A percentile compares a stretch with the other conserved stretches of the same genome.
Conservation (phyloP, 1,284 basidiomycete species). For the Takashimella tepidaria region DNA sequence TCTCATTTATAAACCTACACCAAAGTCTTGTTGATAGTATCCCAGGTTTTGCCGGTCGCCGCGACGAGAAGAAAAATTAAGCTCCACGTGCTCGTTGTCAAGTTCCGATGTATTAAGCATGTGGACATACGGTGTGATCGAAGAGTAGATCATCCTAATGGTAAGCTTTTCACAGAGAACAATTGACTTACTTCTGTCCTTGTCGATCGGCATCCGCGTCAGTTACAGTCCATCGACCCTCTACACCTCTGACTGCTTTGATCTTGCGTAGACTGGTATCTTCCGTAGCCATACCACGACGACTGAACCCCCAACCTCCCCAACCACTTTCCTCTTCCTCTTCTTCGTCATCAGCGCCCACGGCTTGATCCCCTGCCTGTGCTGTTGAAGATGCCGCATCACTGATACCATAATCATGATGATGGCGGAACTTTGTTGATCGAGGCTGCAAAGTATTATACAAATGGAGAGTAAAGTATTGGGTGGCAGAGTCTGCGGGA, state of each 20-base stretch:
- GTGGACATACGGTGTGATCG: conserved; percentile 73
- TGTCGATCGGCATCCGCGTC: conserved; percentile 89
- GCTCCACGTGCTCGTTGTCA: conserved; percentile 63
- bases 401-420: neutral
- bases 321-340: conserved; percentile 40
- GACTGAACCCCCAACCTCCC: conserved; percentile 10
- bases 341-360: conserved; percentile 20
- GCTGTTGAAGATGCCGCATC: conserved; percentile 1
- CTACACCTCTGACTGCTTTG: conserved; percentile 70
- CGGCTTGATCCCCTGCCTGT: neutral
- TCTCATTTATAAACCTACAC: conserved; percentile 33
- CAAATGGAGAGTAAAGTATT: conserved; percentile 80
- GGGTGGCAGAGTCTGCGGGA: conserved; percentile 46
- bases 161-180: conserved; percentile 3
- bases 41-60: neutral
- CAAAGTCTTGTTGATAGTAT: conserved; percentile 53
- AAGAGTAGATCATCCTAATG: conserved; percentile 82
- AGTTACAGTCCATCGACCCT: conserved; percentile 84
- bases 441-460: conserved; percentile 60
- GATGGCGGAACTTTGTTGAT: neutral
- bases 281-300: conserved; percentile 18
- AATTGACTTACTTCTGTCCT: conserved; percentile 65
- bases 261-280: conserved; percentile 66
- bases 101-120: conserved; percentile 77
- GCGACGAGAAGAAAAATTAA: conserved; percentile 57